Conservation (phyloP, 768 basidiomycete genomes). For the Psilocybe azurescens region DNA sequence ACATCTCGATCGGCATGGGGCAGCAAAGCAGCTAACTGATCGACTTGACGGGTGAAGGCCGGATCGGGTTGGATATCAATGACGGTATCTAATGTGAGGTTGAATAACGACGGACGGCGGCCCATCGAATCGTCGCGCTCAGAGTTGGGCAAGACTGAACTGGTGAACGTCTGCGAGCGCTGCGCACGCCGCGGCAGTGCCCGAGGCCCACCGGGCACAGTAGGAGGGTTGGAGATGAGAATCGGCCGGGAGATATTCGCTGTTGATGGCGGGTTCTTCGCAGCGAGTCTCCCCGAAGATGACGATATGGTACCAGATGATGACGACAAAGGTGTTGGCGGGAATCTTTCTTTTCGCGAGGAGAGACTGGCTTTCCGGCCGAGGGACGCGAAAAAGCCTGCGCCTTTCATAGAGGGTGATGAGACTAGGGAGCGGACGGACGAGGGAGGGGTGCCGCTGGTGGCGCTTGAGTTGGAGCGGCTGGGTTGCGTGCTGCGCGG, state of each 20-base stretch:
- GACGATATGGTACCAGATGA: conserved; percentile 25
- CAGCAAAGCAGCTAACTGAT: conserved; percentile 70
- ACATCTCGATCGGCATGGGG: conserved; percentile 74
- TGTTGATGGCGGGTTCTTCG: conserved; percentile 17
- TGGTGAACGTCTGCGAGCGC: conserved; percentile 72
- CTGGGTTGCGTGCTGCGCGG: conserved; percentile 33
- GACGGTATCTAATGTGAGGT: conserved; percentile 33
- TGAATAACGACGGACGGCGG: conserved; percentile 45
- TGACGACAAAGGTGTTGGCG: conserved; percentile 21
- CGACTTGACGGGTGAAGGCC: conserved; percentile 70
- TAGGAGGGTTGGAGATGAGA: conserved; percentile 46
- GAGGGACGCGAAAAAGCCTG: conserved; percentile 76
- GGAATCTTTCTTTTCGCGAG: conserved; percentile 29
- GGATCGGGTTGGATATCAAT: conserved; percentile 46
- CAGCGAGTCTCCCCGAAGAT: conserved; percentile 11
- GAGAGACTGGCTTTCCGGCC: conserved; percentile 69
- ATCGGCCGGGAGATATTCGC: conserved; percentile 34
- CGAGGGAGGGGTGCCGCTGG: conserved; percentile 45
- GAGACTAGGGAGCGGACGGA: conserved; percentile 56
- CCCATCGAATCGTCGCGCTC: conserved; percentile 35
- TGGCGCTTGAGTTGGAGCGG: conserved; percentile 37
- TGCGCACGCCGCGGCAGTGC: conserved; percentile 66
- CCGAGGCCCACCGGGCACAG: conserved; percentile 77
- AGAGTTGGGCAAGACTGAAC: conserved; percentile 34
- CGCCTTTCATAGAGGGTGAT: conserved; percentile 49